A percentile compares a stretch with the other conserved stretches of the same genome.
phyloP scores from a whole-genome alignment of 805 yeast species.

The Yamadazyma takamatsuzukensis region DNA sequence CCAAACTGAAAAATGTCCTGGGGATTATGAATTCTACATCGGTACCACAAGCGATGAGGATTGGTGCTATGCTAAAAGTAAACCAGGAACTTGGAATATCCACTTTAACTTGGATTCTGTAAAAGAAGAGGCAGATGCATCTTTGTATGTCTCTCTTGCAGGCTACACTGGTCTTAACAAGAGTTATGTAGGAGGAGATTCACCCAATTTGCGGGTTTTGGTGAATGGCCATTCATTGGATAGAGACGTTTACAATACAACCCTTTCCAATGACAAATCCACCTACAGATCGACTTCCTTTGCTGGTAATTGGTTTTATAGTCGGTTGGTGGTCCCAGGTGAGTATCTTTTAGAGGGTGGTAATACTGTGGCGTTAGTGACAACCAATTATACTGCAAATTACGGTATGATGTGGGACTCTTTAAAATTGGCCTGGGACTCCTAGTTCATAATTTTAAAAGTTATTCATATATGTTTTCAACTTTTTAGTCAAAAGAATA shows the following conservation, averaged over 20 bases:
- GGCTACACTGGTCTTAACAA: conserved; percentile 8
- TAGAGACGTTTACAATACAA: conserved; percentile 5
- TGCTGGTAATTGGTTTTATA: conserved; percentile 10
- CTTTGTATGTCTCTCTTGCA: conserved; percentile 7
- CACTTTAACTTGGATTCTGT: conserved; percentile 7
- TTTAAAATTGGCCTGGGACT: conserved; percentile 5
- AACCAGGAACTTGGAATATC: conserved; percentile 8
- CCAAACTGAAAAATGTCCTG: conserved; percentile 9
- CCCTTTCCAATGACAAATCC: conserved; percentile 8
- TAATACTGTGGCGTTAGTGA: conserved; percentile 3
- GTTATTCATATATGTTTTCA: too few species aligned
- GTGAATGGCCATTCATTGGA: conserved; percentile 4
- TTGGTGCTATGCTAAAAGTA: conserved; percentile 8
- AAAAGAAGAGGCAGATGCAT: conserved; percentile 1
- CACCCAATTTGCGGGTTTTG: conserved; percentile 3
- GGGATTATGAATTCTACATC: conserved; percentile 6
- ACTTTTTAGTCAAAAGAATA: too few species aligned
- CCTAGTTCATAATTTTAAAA: too few species aligned
- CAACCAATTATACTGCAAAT: conserved; percentile 6
- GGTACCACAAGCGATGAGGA: conserved; percentile 8
- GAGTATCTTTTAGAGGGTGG: conserved; percentile 4
- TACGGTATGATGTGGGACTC: conserved; percentile 10
- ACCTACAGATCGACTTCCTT: conserved; percentile 9
- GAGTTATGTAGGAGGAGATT: conserved; percentile 7
- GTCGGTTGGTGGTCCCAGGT: conserved; percentile 4